A percentile compares a stretch with the other conserved stretches of the same genome.
Evolutionary conservation across 129 eudicot genomes (phyloP).

Genomic region (Lactuca saligna): DNA sequence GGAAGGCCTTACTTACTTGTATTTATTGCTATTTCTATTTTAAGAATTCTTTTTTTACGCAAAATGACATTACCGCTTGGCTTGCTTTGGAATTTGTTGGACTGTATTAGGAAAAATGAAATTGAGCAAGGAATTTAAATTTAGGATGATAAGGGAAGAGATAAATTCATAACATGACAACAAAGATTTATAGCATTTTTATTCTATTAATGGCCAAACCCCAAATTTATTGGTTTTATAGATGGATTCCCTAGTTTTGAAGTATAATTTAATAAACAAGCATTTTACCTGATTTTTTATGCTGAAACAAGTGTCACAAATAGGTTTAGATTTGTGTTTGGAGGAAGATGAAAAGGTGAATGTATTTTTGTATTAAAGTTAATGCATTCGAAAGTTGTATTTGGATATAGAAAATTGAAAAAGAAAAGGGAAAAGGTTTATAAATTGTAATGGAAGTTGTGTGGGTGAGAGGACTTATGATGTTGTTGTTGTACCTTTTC

Average conservation of each 20-base stretch:
- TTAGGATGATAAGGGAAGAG: background rate
- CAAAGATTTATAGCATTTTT: no score
- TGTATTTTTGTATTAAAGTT: background rate
- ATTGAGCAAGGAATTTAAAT: background rate
- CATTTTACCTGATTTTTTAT: no score
- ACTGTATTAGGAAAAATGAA: background rate
- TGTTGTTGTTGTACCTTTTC: slow-evolving; percentile 17
- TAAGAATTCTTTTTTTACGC: background rate
- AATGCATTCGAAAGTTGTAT: background rate
- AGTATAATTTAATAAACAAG: no score
- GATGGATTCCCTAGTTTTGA: no score
- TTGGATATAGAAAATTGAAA: background rate
- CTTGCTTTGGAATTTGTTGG: background rate
- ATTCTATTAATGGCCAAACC: no score
- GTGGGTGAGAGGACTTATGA: slow-evolving; percentile 14
- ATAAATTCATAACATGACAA: no score
- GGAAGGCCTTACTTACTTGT: background rate
- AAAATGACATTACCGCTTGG: background rate
- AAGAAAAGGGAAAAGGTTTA: background rate
- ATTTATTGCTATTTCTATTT: background rate
- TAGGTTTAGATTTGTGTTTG: background rate
- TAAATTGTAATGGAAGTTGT: slow-evolving; percentile 15
- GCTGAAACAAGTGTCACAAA: background rate
- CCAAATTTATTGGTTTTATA: no score
- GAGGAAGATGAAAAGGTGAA: background rate